Percentiles rank a stretch among this genome's conserved stretches.
These are phyloP conservation scores for Penicillium brasilianum DNA, from an alignment of 2,329 filamentous ascomycete species.

Conservation along the genomic window DNA sequence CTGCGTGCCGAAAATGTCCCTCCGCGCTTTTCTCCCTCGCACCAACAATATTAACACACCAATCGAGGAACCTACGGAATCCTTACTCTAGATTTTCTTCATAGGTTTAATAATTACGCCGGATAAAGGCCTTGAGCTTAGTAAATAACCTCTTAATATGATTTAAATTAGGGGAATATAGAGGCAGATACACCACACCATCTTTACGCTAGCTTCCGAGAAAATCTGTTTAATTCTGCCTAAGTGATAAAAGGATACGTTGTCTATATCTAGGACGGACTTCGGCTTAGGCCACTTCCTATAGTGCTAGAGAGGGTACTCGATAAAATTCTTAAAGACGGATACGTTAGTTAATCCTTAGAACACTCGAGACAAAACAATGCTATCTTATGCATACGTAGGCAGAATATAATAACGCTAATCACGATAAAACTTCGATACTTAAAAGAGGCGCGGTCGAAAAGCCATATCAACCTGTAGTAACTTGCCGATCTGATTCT, in stretches of 20 bases:
- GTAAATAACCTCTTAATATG: neutral
- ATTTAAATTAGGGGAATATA: neutral
- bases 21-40: constrained; percentile 7
- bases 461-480: too few relatives aligned
- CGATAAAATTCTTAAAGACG: constrained; percentile 1
- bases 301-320: neutral
- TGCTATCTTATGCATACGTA: neutral
- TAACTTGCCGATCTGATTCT: too few relatives aligned
- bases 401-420: neutral
- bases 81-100: neutral
- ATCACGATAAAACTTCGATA: neutral
- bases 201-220: too few relatives aligned
- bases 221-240: too few relatives aligned
- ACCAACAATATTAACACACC: neutral
- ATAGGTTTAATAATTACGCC: neutral
- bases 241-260: neutral
- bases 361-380: constrained; percentile 2
- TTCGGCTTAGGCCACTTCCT: neutral
- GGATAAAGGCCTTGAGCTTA: constrained; percentile 2
- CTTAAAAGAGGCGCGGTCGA: too few relatives aligned
- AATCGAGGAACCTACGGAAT: neutral
- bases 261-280: neutral
- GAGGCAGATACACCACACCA: neutral
- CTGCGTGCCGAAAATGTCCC: constrained; percentile 2
- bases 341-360: neutral